Base-by-base conservation (phyloP, 805 yeast species). In the Ogataea polymorpha region DNA sequence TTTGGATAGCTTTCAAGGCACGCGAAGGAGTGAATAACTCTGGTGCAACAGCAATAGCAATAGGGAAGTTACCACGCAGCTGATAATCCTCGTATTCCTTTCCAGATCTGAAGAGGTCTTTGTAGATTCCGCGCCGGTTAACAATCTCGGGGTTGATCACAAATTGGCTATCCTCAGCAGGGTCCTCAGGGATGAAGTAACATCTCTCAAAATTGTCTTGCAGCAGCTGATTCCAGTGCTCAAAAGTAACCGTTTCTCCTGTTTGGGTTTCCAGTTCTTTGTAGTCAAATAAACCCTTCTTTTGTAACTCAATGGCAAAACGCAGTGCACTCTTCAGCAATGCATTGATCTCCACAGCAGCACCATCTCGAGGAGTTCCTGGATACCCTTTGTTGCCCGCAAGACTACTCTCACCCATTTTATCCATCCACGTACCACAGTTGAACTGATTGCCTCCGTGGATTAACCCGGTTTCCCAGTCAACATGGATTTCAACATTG, bases 351-450 rank as follows among this genome's bases (percentile, higher is more conserved):
- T 91, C 99, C 41, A 91, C 72, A 2, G 95, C 96, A 1, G 97
- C 96, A 26, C 99, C 99, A 63, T 90, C 96, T 58, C 99, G 77
- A 17, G 99, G 98, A 0, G 98, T 91, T 2, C 98, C 99, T 1
- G 99, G 99, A 25, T 77, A 70, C n/a, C 99, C 99, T 52, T 82
- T 85, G 44, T 79, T 82, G 1, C 84, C 82, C 0, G 98, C 96
- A 41, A 65, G 71, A 25, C 63, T 79, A 56, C 96, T 86, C 66
- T 93, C 98, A 18, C 99, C 99, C 98, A 91, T 91, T 66, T 91
- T 91, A 65, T 91, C 99, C 96, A 90, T 91, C 99, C 99, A 91
- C 0, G 99, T 93, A 16, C 99, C 99, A 68, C 99, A 91, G 59
- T 91, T 91, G 61, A 66, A 78, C 62, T 86, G 96, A 35, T 86